Conservation (phyloP, 371 early-diverging fungal genomes). For the Lichtheimia hyalospora region DNA sequence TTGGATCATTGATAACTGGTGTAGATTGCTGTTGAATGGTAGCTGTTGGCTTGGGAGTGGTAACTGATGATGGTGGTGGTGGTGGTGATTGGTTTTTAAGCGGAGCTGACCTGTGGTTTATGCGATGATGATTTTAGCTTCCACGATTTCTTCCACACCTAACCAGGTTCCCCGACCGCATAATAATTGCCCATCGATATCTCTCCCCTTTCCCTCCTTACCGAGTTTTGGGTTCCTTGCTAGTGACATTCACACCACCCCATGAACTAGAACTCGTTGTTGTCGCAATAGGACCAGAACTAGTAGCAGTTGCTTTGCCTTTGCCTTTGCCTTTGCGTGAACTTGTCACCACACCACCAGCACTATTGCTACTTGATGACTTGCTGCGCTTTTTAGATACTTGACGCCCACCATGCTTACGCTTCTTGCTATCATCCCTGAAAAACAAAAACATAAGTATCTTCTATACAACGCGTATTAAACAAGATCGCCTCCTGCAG, state of each 20-base stretch:
- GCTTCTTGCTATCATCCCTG: too few species aligned
- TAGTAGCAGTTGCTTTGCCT: background rate
- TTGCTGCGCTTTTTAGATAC: too few species aligned
- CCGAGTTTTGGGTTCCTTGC: background rate
- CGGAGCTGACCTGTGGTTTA: conserved; percentile 4
- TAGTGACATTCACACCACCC: background rate
- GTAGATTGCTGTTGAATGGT: too few species aligned
- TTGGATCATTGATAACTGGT: too few species aligned
- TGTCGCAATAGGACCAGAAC: background rate
- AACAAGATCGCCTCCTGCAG: too few species aligned
- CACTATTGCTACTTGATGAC: too few species aligned
- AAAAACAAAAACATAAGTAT: too few species aligned
- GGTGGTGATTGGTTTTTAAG: background rate
- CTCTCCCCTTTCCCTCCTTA: background rate
- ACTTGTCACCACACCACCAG: background rate
- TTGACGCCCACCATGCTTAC: too few species aligned
- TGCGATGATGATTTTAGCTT: background rate
- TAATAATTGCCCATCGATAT: background rate
- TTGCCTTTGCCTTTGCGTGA: conserved; percentile 1
- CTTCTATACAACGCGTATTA: too few species aligned
- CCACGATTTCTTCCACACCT: background rate
- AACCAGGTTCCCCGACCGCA: background rate
- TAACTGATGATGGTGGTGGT: too few species aligned
- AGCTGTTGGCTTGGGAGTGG: too few species aligned
- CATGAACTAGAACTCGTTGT: background rate